Evolutionary conservation across 2,329 filamentous ascomycete genomes (phyloP), one percentile per base, ranked within the genome.

Genomic region (Penicillium capsulatum): DNA sequence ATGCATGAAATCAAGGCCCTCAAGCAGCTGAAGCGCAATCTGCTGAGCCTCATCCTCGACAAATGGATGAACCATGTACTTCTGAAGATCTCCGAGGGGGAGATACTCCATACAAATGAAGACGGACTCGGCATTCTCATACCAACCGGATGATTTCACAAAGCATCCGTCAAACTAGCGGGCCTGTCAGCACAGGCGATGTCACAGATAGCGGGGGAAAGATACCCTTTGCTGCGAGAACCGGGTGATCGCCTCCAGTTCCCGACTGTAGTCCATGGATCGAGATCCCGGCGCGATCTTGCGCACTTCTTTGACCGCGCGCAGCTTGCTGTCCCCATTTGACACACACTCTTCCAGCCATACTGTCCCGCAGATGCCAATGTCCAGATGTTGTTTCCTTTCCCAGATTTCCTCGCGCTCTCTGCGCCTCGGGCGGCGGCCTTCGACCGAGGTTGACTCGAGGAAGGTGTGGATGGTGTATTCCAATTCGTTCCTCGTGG

Each of bases 91-190:
- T 3, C 67, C 65, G 32, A 54, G 38, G 15, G 44, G 30, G 6
- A 65, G 44, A 41, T 64, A 69, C 40, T 69, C 67, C 64, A 70
- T 67, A 4, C 61, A 46, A 24, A 70, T 54, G 39, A 55, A 64
- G 1, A 69, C 4, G 22, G 29, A 32, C 54, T 45, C 34, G 2
- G 44, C 15, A 24, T 43, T 45, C 36, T 66, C 58, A 44, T 55
- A 70, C 66, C 66, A 70, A 3, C 66, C 64, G 29, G 52, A 57
- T 1, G 56, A 63, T 34, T 63, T 39, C 2, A 62, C 60, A 36
- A 64, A 57, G 17, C 39, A 42, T 13, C 42, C 42, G 29, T 43
- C 44, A 31, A 51, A 49, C 42, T 47, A 33, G 11, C 22, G 22
- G 14, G n/a, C 26, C 16, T 14, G 27, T 38, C 30, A 35, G 19